A percentile compares a stretch with the other conserved stretches of the same genome.
phyloP scores from a whole-genome alignment of 345 rosid genomes.

The Dipteronia sinensis region DNA sequence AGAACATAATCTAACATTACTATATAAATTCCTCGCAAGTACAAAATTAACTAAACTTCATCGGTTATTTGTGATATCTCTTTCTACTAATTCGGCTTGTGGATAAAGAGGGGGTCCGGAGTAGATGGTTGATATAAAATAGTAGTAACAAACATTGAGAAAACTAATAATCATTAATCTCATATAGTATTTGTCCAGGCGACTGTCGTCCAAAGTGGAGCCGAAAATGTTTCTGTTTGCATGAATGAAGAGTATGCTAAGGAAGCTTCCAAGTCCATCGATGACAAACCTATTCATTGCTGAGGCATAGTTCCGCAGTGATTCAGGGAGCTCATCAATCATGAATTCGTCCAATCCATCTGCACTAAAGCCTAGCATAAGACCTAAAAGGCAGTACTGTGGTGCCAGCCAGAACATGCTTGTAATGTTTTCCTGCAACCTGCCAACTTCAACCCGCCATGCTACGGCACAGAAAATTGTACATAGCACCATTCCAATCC shows the following conservation, averaged over 20 bases:
- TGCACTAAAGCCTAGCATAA: neutral
- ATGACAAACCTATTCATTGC: neutral
- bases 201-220: neutral
- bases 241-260: neutral
- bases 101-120: neutral
- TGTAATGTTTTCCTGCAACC: neutral
- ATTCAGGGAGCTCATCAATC: neutral
- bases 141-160: neutral
- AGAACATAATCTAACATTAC: no score
- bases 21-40: no score
- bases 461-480: neutral
- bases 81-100: neutral
- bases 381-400: slow-evolving; percentile 17
- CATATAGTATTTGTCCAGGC: neutral
- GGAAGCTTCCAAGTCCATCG: neutral
- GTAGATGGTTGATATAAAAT: neutral
- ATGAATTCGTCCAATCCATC: neutral
- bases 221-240: neutral
- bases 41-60: no score
- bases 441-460: slow-evolving; percentile 7
- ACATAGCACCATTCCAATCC: neutral
- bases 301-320: neutral
- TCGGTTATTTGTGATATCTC: neutral
- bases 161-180: neutral
- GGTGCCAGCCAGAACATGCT: slow-evolving; percentile 7